These are phyloP conservation scores for Candida insectorum DNA, from an alignment of 805 yeast species.

Conservation along the genomic window DNA sequence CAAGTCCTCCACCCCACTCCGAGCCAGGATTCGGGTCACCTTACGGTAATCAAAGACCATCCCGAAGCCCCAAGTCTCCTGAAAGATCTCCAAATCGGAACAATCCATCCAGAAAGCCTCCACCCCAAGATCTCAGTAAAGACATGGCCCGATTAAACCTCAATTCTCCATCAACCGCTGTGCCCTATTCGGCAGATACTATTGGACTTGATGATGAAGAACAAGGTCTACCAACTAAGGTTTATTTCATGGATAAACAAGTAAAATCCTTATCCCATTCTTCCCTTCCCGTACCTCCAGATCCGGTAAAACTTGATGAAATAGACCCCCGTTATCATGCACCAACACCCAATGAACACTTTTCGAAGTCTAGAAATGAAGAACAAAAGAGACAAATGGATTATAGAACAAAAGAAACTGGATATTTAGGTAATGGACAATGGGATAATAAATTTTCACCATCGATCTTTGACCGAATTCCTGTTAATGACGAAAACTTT, in stretches of 20 bases:
- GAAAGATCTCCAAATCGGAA: slow-evolving; percentile 6
- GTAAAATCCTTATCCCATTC: slow-evolving; percentile 27
- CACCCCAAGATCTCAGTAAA: slow-evolving; percentile 10
- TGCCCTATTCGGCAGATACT: slow-evolving; percentile 43
- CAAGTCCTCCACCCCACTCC: slow-evolving; percentile 14
- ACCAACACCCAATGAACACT: slow-evolving; percentile 46
- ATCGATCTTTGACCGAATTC: slow-evolving; percentile 30
- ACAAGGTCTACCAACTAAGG: slow-evolving; percentile 29
- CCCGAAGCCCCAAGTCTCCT: slow-evolving; percentile 1
- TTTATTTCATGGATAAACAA: slow-evolving; percentile 32
- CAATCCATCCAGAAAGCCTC: slow-evolving; percentile 19
- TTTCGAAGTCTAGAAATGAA: slow-evolving; percentile 16
- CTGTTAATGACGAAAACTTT: slow-evolving; percentile 15
- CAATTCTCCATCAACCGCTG: slow-evolving; percentile 11
- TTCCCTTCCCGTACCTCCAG: slow-evolving; percentile 18
- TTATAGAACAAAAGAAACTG: slow-evolving; percentile 29
- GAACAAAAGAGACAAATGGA: slow-evolving; percentile 23
- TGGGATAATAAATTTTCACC: slow-evolving; percentile 28
- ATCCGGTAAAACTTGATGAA: slow-evolving; percentile 23
- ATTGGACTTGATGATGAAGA: slow-evolving; percentile 31
- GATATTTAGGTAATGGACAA: slow-evolving; percentile 41
- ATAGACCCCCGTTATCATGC: slow-evolving; percentile 39
- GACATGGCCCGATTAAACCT: slow-evolving; percentile 3
- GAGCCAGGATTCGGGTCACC: slow-evolving; percentile 1
- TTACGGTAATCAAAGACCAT: neutral